phyloP scores from a whole-genome alignment of 345 rosid species.

The Salix brachista region DNA sequence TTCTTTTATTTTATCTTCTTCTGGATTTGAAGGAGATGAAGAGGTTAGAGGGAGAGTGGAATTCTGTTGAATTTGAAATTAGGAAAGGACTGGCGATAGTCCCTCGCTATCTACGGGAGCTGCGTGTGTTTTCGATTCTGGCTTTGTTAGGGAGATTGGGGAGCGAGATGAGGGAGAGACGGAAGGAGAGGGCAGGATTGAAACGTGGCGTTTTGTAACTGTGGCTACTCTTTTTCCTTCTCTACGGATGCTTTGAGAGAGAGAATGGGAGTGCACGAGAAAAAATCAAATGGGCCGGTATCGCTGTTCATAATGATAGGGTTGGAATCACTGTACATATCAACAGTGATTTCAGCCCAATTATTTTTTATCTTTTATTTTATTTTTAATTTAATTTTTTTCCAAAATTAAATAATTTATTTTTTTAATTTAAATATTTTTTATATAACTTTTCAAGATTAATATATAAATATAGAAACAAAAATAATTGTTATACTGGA shows the following conservation, averaged over 20 bases:
- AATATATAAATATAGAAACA: too few species aligned
- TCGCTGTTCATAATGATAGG: too few species aligned
- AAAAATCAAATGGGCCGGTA: too few species aligned
- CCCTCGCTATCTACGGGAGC: neutral
- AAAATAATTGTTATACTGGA: too few species aligned
- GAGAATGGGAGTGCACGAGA: neutral
- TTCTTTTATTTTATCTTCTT: neutral
- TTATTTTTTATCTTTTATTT: too few species aligned
- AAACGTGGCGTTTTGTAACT: slow-evolving; percentile 39
- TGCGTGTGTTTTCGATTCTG: neutral
- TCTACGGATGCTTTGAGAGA: neutral
- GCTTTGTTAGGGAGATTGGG: neutral
- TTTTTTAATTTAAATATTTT: too few species aligned
- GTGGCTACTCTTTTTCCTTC: slow-evolving; percentile 10
- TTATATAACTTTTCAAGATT: too few species aligned
- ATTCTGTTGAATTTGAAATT: neutral
- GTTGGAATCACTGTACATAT: too few species aligned
- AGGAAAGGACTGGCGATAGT: neutral
- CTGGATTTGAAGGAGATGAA: slow-evolving; percentile 15
- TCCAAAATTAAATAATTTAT: too few species aligned
- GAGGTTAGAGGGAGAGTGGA: neutral
- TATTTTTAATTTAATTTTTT: too few species aligned
- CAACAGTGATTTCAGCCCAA: too few species aligned
- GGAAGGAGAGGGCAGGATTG: neutral
- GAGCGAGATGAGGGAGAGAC: neutral